phyloP scores from a whole-genome alignment of 2,329 filamentous ascomycete species.

The Alternaria triticina region DNA sequence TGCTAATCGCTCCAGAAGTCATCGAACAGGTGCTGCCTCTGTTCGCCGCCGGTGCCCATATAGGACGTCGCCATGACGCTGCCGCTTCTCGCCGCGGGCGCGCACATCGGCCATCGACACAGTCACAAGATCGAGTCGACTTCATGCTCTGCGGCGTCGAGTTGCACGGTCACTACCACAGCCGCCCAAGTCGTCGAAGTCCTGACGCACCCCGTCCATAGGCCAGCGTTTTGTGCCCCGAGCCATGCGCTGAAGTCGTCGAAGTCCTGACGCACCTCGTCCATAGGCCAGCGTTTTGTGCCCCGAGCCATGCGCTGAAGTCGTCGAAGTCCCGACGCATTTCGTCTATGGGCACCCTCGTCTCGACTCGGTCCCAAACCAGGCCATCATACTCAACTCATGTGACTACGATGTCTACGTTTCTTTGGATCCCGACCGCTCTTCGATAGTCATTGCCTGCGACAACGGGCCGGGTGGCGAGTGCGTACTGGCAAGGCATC shows the following conservation, averaged over 20 bases:
- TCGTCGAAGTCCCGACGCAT: not conserved
- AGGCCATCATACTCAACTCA: too few species aligned
- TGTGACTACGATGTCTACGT: too few species aligned
- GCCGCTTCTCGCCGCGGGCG: slow-evolving; percentile 3
- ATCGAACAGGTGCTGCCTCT: not conserved
- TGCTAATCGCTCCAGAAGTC: not conserved
- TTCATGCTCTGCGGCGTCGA: too few species aligned
- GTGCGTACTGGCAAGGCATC: too few species aligned
- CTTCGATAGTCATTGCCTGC: too few species aligned
- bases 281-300: too few species aligned
- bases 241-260: not conserved
- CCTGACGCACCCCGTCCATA: not conserved
- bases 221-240: not conserved
- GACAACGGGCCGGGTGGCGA: too few species aligned
- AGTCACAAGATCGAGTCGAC: not conserved
- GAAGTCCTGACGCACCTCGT: too few species aligned
- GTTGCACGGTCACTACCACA: too few species aligned
- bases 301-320: not conserved
- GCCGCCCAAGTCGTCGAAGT: not conserved
- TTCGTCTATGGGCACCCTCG: not conserved
- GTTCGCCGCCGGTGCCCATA: not conserved
- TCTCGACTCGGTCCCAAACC: too few species aligned
- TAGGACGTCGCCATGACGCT: not conserved
- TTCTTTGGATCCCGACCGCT: too few species aligned
- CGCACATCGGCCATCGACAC: not conserved